A percentile compares a stretch with the other conserved stretches of the same genome.
These are phyloP conservation scores for Eremothecium coryli DNA, from an alignment of 1,139 yeast genomes.

Conservation along the genomic window DNA sequence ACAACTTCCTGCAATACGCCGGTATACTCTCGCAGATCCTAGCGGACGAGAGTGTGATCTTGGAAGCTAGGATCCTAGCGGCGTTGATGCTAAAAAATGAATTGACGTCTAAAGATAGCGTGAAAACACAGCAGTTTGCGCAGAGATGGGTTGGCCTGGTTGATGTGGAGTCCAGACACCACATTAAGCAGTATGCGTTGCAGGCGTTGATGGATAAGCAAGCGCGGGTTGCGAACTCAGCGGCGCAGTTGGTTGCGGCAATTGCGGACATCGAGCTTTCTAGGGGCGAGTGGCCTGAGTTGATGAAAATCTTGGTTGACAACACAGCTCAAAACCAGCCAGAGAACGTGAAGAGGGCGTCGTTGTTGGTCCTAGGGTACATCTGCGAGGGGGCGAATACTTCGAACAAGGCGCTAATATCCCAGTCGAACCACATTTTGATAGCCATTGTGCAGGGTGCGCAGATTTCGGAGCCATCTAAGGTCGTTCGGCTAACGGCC, in stretches of 20 bases:
- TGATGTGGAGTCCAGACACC: slow-evolving; percentile 44
- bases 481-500: slow-evolving; percentile 77
- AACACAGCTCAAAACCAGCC: slow-evolving; percentile 75
- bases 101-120: slow-evolving; percentile 64
- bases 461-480: slow-evolving; percentile 66
- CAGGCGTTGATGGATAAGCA: slow-evolving; percentile 56
- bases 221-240: slow-evolving; percentile 75
- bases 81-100: slow-evolving; percentile 83
- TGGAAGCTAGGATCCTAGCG: slow-evolving; percentile 88
- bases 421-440: slow-evolving; percentile 84
- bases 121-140: slow-evolving; percentile 43
- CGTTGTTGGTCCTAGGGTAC: slow-evolving; percentile 83
- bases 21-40: slow-evolving; percentile 64
- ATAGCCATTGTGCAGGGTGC: slow-evolving; percentile 98
- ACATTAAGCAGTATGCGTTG: slow-evolving; percentile 62
- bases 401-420: slow-evolving; percentile 62
- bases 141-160: slow-evolving; percentile 38
- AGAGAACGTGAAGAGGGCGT: slow-evolving; percentile 72
- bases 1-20: slow-evolving; percentile 67
- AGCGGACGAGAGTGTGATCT: slow-evolving; percentile 52
- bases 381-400: slow-evolving; percentile 95
- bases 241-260: slow-evolving; percentile 93
- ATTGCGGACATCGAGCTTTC: slow-evolving; percentile 94
- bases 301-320: slow-evolving; percentile 73
- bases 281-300: slow-evolving; percentile 75